Evolutionary conservation across 495 filamentous ascomycete genomes (phyloP), one percentile per base, ranked within the genome.

Genomic region (Acidomyces sp.): DNA sequence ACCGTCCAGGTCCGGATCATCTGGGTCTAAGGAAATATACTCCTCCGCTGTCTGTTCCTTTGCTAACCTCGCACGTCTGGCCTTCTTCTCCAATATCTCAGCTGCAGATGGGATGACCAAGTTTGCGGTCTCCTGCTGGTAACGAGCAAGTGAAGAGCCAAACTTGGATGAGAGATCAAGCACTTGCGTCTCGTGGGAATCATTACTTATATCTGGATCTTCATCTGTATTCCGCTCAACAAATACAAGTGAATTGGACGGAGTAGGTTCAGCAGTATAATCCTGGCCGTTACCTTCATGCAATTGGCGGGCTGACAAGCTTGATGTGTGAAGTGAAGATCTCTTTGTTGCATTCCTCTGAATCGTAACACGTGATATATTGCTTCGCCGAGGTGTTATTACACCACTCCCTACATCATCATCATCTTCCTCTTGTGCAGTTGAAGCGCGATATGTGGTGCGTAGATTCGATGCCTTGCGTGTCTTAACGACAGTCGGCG

Each of bases 11-110:
- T 52, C 45, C 1, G 34, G 46, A 20, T 67, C 66, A 20, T 64
- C 65, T 33, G 72, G 76, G n/a, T 77, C 67, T 1, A 94, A 68
- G 0, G 79, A 72, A 39, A 93, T 87, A 58, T 78, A 93, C 45
- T 87, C 82, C 23, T 80, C 49, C 5, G 48, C 48, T 24, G 18
- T 64, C 36, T 71, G 57, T 49, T 90, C 79, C 37, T 82, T 67
- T 3, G 86, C 86, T 13, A 88, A 56, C 2, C 85, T 72, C 21
- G 81, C 79, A 20, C 92, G 74, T 7, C 92, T 75, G 27, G 78
- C 80, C 63, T 96, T 97, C 65, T 90, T 90, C 58, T 93, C 86
- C 34, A 72, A 70, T 28, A 96, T 94, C 52, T 95, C 82, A n/a
- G 81, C 74, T 53, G 85, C 80, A 18, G 78, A 85, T 3, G 87